Conservation (phyloP, 495 filamentous ascomycete species). For the Antarctomyces pellizariae region DNA sequence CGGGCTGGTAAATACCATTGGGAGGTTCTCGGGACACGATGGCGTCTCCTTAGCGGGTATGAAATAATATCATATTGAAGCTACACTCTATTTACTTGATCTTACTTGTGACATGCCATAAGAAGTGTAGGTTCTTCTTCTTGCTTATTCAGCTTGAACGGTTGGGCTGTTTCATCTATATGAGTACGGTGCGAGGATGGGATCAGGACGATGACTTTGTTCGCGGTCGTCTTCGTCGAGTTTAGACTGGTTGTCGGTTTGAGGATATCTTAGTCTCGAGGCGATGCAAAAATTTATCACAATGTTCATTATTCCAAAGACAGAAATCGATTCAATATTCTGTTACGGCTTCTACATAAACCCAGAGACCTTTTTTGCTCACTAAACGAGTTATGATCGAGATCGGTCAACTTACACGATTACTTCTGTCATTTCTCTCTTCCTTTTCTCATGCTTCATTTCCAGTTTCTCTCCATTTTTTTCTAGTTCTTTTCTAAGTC, state of each 20-base stretch:
- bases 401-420: neutral
- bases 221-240: too few species aligned
- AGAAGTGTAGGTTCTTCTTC: neutral
- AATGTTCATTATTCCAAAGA: too few species aligned
- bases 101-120: neutral
- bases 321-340: neutral
- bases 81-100: neutral
- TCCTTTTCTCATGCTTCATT: too few species aligned
- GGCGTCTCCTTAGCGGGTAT: neutral
- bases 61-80: neutral
- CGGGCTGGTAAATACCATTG: neutral
- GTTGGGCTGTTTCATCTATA: too few species aligned
- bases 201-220: too few species aligned
- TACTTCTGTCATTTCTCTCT: constrained; percentile 1
- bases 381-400: neutral
- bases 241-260: too few species aligned
- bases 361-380: neutral
- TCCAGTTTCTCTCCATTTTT: too few species aligned
- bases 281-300: too few species aligned
- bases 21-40: neutral
- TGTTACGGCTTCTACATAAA: neutral
- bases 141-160: too few species aligned
- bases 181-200: too few species aligned
- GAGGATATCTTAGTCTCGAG: too few species aligned
- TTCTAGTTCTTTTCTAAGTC: too few species aligned